Percentiles rank a stretch among this genome's conserved stretches.
Conservation (phyloP, 192 early-diverging fungal species). For the Borealophlyctis nickersoniae region DNA sequence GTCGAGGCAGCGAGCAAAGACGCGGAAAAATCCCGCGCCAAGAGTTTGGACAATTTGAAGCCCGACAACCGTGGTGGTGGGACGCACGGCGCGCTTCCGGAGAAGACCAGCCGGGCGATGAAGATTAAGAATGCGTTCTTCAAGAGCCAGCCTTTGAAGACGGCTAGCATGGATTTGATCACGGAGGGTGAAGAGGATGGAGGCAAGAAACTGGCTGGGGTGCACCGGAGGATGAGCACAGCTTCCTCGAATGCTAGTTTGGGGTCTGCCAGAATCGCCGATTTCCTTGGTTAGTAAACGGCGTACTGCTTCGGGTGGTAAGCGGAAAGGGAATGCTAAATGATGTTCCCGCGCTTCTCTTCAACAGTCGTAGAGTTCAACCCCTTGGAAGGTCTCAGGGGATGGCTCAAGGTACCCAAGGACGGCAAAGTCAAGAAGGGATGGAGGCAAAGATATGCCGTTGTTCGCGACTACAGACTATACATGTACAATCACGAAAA, state of each 20-base stretch:
- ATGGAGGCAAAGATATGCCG: constrained; percentile 40
- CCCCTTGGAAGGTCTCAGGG: constrained; percentile 26
- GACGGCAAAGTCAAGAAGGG: constrained; percentile 51
- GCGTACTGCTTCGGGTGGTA: too few relatives aligned
- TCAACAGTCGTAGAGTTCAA: constrained; percentile 27
- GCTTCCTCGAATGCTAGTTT: too few relatives aligned
- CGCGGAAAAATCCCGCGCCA: background rate
- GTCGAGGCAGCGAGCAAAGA: constrained; percentile 5
- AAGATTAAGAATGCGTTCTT: constrained; percentile 5
- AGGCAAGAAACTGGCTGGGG: background rate
- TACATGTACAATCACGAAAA: constrained; percentile 42
- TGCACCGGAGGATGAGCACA: background rate
- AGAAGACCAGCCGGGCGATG: background rate
- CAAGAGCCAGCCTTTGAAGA: background rate
- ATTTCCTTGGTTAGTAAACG: background rate
- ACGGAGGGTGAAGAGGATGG: background rate
- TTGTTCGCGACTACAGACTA: constrained; percentile 35
- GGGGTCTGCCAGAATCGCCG: too few relatives aligned
- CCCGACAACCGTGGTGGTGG: background rate
- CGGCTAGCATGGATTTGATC: background rate
- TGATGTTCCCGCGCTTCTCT: constrained; percentile 7
- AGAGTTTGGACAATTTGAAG: background rate
- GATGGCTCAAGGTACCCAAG: constrained; percentile 51
- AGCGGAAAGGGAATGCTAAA: too few relatives aligned
- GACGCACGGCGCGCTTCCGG: background rate